These are phyloP conservation scores for Tulasnella sp. DNA, from an alignment of 768 basidiomycete genomes.

Conservation along the genomic window DNA sequence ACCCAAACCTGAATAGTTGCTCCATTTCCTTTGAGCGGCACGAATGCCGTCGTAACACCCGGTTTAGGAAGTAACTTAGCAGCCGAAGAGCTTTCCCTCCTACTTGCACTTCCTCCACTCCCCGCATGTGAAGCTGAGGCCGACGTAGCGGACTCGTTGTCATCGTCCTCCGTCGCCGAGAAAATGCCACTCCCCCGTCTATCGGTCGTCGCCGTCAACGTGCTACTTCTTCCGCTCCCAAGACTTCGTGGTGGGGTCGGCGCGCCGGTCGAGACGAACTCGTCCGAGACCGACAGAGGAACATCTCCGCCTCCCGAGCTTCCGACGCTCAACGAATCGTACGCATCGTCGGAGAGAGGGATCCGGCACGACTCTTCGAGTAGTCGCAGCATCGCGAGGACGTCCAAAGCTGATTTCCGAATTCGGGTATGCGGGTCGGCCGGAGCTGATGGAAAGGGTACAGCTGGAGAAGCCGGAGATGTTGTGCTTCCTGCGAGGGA, in stretches of 20 bases:
- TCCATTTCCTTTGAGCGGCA: constrained; percentile 32
- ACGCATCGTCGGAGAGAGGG: constrained; percentile 69
- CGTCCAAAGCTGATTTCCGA: constrained; percentile 69
- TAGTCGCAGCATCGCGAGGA: constrained; percentile 64
- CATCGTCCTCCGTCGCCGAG: constrained; percentile 8
- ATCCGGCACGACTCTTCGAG: constrained; percentile 71
- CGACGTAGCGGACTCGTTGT: constrained; percentile 8
- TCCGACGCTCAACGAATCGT: constrained; percentile 51
- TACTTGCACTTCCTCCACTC: not conserved
- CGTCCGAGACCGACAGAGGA: not conserved
- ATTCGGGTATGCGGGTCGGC: constrained; percentile 57
- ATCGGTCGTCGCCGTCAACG: not conserved
- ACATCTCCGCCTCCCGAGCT: constrained; percentile 5
- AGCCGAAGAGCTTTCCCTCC: not conserved
- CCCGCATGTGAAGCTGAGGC: not conserved
- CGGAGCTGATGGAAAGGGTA: constrained; percentile 23
- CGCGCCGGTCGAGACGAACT: not conserved
- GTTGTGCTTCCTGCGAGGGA: not conserved
- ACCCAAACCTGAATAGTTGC: constrained; percentile 73
- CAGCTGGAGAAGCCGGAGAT: constrained; percentile 1
- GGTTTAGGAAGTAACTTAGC: not conserved
- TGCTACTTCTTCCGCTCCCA: constrained; percentile 1
- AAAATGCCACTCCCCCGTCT: not conserved
- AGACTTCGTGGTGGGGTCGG: constrained; percentile 1
- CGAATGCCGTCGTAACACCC: constrained; percentile 1